Conservation (phyloP, 1,284 basidiomycete species). For the Trametes sp. region DNA sequence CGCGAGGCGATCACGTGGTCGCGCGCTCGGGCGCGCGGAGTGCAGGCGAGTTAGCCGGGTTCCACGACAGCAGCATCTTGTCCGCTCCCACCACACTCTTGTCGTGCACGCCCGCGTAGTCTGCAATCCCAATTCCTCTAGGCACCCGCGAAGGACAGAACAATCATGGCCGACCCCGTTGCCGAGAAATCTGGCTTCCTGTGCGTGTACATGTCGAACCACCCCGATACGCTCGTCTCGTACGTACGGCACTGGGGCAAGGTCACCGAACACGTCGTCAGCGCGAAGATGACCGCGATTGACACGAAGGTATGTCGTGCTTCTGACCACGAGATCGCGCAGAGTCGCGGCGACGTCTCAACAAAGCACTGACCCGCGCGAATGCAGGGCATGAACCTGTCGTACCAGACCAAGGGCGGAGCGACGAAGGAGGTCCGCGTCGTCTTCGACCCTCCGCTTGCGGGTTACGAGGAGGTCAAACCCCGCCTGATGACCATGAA, state of each 20-base stretch:
- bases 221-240: conserved; percentile 81
- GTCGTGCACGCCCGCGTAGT: neutral
- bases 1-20: neutral
- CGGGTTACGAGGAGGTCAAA: conserved; percentile 81
- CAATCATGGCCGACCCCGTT: conserved; percentile 64
- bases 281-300: conserved; percentile 72
- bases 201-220: conserved; percentile 83
- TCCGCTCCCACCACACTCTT: conserved; percentile 11
- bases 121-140: neutral
- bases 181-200: conserved; percentile 78
- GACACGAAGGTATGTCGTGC: conserved; percentile 59
- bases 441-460: conserved; percentile 70
- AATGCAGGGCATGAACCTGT: conserved; percentile 70
- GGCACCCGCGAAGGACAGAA: neutral
- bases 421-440: conserved; percentile 57
- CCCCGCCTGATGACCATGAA: conserved; percentile 80
- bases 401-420: conserved; percentile 59
- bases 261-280: conserved; percentile 57
- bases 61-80: conserved; percentile 10
- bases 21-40: conserved; percentile 3
- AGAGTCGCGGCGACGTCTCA: neutral
- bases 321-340: conserved; percentile 1
- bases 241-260: conserved; percentile 81
- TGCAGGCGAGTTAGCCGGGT: too few relatives aligned
- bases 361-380: neutral